Conservation (phyloP, 495 filamentous ascomycete genomes). For the Podospora comata region DNA sequence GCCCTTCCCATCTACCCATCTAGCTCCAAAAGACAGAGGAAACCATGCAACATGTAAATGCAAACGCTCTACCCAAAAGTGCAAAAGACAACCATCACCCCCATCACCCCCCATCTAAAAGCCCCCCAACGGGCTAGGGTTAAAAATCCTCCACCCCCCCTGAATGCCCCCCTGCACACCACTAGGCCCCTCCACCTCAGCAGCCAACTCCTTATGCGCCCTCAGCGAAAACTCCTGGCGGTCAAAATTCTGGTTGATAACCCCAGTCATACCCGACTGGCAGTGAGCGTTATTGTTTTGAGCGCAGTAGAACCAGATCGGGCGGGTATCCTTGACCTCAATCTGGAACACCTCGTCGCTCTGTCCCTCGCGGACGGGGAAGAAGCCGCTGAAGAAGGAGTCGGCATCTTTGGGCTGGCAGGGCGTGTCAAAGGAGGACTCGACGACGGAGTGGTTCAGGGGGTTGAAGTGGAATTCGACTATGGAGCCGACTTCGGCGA, state of each 20-base stretch:
- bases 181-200: background rate
- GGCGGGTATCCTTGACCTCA: constrained; percentile 35
- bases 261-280: constrained; percentile 26
- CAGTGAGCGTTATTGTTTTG: constrained; percentile 22
- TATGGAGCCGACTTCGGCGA: constrained; percentile 49
- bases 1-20: background rate
- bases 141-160: constrained; percentile 19
- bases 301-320: constrained; percentile 29
- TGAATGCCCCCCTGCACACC: constrained; percentile 7
- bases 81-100: background rate
- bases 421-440: constrained; percentile 51
- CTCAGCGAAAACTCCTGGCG: constrained; percentile 7
- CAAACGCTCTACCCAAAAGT: background rate
- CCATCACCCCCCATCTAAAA: constrained; percentile 5
- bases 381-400: constrained; percentile 30
- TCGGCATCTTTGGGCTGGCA: constrained; percentile 42
- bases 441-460: constrained; percentile 55
- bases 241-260: constrained; percentile 20
- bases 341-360: constrained; percentile 34
- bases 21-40: background rate
- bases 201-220: background rate
- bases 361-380: constrained; percentile 23
- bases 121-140: constrained; percentile 14
- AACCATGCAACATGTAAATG: background rate
- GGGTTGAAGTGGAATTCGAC: constrained; percentile 58